Conservation (phyloP, 768 basidiomycete genomes). For the Lactarius quietus region DNA sequence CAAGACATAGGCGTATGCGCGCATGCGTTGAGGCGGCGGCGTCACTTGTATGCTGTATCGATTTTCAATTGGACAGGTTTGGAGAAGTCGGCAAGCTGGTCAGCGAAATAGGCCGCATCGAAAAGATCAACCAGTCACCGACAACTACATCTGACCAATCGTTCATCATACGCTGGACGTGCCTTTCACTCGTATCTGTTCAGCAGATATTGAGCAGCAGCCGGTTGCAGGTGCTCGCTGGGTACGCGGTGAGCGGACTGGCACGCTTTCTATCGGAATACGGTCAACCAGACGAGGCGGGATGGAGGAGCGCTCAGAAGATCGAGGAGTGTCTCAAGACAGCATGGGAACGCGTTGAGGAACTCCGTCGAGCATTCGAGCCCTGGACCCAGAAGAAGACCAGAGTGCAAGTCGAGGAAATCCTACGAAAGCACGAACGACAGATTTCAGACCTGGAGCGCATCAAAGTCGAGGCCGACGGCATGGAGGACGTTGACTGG, state of each 20-base stretch:
- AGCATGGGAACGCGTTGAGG: neutral
- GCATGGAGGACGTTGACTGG: neutral
- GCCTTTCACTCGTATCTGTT: constrained; percentile 4
- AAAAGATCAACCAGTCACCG: neutral
- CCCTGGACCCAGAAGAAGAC: neutral
- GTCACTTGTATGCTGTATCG: neutral
- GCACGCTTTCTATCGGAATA: neutral
- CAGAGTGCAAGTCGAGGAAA: neutral
- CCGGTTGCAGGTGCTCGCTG: neutral
- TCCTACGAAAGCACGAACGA: neutral
- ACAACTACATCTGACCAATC: neutral
- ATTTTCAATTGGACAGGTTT: neutral
- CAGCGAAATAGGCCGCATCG: neutral
- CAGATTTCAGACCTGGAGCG: constrained; percentile 5
- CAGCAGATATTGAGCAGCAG: neutral
- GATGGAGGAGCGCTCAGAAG: neutral
- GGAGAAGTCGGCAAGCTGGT: neutral
- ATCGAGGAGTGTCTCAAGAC: neutral
- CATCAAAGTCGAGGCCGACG: neutral
- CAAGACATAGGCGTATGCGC: constrained; percentile 1
- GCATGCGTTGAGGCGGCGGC: constrained; percentile 1
- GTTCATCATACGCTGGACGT: constrained; percentile 6
- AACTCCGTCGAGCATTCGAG: constrained; percentile 2
- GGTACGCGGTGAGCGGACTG: neutral
- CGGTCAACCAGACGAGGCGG: neutral